Percentiles rank a stretch among this genome's conserved stretches.
Conservation (phyloP, 73 alveolate genomes). For the Paramecium sexaurelia region DNA sequence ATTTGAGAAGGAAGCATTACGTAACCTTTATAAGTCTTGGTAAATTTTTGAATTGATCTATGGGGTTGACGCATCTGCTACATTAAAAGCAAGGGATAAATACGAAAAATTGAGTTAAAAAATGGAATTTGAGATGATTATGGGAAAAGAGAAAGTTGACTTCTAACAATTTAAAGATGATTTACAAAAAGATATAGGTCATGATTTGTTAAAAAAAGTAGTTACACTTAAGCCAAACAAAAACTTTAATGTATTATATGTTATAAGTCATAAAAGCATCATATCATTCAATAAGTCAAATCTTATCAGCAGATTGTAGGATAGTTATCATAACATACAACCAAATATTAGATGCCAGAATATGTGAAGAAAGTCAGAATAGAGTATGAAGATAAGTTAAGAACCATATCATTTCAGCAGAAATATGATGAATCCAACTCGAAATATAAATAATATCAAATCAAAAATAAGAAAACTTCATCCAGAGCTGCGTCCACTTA, state of each 20-base stretch:
- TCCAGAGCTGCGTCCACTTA: conserved; percentile 40
- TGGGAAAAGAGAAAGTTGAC: conserved; percentile 11
- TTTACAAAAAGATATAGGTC: neutral
- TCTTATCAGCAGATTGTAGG: conserved; percentile 2
- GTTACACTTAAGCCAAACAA: neutral
- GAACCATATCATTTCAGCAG: neutral
- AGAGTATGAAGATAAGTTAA: conserved; percentile 33
- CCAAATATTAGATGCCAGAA: conserved; percentile 51
- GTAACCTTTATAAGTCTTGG: conserved; percentile 18
- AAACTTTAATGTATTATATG: conserved; percentile 10
- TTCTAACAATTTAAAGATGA: conserved; percentile 10
- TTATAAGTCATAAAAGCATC: neutral
- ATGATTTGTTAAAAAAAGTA: neutral
- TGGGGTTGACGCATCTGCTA: neutral
- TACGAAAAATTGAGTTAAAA: conserved; percentile 47
- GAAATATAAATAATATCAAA: neutral
- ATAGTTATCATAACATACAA: neutral
- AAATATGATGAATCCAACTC: neutral
- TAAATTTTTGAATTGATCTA: neutral
- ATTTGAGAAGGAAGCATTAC: conserved; percentile 20
- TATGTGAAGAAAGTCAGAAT: conserved; percentile 39
- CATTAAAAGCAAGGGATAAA: conserved; percentile 17
- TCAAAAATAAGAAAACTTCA: neutral
- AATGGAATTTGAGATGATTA: conserved; percentile 50
- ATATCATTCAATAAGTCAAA: conserved; percentile 28